phyloP scores from a whole-genome alignment of 1,284 basidiomycete genomes.

The Ceratobasidium theobromae region DNA sequence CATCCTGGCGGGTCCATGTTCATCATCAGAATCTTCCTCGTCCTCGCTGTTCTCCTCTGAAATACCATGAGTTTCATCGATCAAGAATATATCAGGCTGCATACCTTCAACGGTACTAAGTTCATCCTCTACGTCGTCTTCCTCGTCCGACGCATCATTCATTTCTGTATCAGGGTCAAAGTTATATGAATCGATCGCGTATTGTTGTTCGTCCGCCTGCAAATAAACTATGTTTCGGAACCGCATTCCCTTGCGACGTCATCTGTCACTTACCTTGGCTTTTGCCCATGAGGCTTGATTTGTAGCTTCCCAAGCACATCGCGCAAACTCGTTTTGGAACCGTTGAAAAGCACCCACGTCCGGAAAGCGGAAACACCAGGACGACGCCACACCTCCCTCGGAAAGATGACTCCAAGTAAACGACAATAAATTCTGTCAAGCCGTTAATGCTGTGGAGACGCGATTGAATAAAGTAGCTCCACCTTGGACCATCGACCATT shows the following conservation, averaged over 20 bases:
- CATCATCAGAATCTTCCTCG: conserved; percentile 58
- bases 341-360: conserved; percentile 58
- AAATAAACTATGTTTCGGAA: neutral
- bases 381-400: conserved; percentile 59
- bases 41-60: conserved; percentile 51
- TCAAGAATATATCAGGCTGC: conserved; percentile 42
- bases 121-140: conserved; percentile 74
- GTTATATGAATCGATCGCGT: conserved; percentile 66
- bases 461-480: conserved; percentile 38
- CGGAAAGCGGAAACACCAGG: conserved; percentile 82
- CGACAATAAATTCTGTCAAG: conserved; percentile 47
- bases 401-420: conserved; percentile 83
- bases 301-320: conserved; percentile 79
- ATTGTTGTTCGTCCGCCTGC: conserved; percentile 76
- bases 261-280: conserved; percentile 61
- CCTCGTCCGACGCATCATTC: conserved; percentile 71
- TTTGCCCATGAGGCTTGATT: conserved; percentile 80
- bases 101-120: conserved; percentile 54
- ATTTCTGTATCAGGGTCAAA: conserved; percentile 79
- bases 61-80: conserved; percentile 37
- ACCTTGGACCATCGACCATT: conserved; percentile 67
- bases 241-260: neutral
- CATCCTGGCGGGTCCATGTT: conserved; percentile 39
- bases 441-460: neutral
- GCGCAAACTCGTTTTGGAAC: conserved; percentile 71